Evolutionary conservation across 1,284 basidiomycete species (phyloP).

Genomic region (Leccinum subspadiceum): DNA sequence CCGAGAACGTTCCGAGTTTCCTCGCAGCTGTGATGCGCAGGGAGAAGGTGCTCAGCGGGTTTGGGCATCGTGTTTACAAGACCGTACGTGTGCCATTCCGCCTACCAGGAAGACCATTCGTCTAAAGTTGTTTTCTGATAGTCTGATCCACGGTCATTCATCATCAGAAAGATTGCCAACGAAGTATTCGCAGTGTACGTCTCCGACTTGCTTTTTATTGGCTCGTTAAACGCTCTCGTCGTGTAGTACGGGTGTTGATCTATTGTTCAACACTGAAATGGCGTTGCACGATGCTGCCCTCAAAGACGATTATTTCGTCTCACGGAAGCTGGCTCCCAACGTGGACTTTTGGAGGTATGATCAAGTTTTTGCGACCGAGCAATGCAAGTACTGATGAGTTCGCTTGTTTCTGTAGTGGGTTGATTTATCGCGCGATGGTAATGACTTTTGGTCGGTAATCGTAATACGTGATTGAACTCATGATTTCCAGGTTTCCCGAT

Average conservation of each 20-base stretch:
- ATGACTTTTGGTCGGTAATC: constrained; percentile 22
- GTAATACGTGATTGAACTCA: background rate
- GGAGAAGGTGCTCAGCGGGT: constrained; percentile 83
- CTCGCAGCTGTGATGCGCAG: constrained; percentile 82
- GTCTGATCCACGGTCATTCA: constrained; percentile 86
- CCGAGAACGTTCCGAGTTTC: constrained; percentile 81
- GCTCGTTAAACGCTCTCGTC: background rate
- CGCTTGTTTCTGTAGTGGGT: constrained; percentile 47
- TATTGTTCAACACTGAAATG: constrained; percentile 84
- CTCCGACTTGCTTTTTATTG: background rate
- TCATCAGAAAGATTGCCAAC: constrained; percentile 84
- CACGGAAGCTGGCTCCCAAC: constrained; percentile 74
- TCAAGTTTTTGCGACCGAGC: background rate
- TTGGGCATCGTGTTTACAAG: constrained; percentile 85
- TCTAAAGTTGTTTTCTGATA: constrained; percentile 28
- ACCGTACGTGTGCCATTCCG: constrained; percentile 49
- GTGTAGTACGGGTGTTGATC: constrained; percentile 74
- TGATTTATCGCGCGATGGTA: constrained; percentile 92
- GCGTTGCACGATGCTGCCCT: constrained; percentile 82
- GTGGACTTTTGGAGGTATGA: constrained; percentile 73
- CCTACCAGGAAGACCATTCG: background rate
- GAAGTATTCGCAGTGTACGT: constrained; percentile 80
- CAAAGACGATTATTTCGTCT: constrained; percentile 84
- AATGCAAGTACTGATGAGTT: background rate
- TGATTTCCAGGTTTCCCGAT: constrained; percentile 71